phyloP scores from a whole-genome alignment of 2,329 filamentous ascomycete genomes.

The Didymella sp. region DNA sequence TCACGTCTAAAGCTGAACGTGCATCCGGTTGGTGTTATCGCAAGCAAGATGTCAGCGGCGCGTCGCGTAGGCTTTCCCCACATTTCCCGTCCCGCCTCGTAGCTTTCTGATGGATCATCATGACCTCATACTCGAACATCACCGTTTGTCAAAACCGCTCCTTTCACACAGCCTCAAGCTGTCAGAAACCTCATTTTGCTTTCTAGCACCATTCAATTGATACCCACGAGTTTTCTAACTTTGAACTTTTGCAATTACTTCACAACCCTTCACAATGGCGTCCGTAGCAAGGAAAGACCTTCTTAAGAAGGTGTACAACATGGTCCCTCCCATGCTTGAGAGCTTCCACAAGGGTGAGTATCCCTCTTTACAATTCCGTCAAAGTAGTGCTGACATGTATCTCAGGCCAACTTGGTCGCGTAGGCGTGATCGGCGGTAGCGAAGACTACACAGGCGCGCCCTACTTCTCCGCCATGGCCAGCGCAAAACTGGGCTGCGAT shows the following conservation, averaged over 20 bases:
- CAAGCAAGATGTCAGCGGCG: conserved; percentile 15
- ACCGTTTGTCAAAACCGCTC: conserved; percentile 6
- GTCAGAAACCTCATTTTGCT: background rate
- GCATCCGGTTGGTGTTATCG: background rate
- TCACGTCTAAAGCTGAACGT: too few relatives aligned
- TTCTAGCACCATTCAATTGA: conserved; percentile 7
- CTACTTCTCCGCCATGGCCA: conserved; percentile 98
- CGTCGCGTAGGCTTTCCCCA: conserved; percentile 14
- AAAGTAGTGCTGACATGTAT: conserved; percentile 21
- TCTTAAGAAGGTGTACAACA: conserved; percentile 80
- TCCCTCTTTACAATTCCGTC: background rate
- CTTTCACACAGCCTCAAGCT: conserved; percentile 2
- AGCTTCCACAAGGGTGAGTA: conserved; percentile 89
- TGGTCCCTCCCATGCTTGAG: conserved; percentile 94
- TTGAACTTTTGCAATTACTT: background rate
- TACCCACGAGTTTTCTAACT: background rate
- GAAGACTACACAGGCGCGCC: conserved; percentile 97
- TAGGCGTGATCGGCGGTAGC: conserved; percentile 93
- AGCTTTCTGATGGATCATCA: conserved; percentile 10
- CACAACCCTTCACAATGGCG: conserved; percentile 46
- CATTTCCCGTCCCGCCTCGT: conserved; percentile 8
- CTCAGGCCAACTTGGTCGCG: conserved; percentile 84
- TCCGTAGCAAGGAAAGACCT: conserved; percentile 74
- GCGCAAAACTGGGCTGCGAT: conserved; percentile 86
- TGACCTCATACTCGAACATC: conserved; percentile 13